phyloP scores from a whole-genome alignment of 2,329 filamentous ascomycete genomes.

The Exophiala lecanii-corni region DNA sequence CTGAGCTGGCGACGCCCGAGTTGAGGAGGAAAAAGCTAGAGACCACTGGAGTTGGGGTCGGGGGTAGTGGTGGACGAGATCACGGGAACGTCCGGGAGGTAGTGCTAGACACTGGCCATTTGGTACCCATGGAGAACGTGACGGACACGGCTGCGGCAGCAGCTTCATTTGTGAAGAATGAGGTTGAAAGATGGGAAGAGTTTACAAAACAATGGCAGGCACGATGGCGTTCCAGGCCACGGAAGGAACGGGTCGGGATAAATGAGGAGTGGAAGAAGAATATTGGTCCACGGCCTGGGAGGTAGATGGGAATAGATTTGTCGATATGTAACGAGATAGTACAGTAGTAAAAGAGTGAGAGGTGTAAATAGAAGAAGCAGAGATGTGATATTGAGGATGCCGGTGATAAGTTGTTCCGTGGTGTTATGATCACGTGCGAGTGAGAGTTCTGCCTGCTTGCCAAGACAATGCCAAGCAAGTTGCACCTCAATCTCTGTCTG shows the following conservation, averaged over 20 bases:
- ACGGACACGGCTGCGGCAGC: conserved; percentile 20
- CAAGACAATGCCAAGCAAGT: background rate
- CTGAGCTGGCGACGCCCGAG: conserved; percentile 36
- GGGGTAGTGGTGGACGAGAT: conserved; percentile 51
- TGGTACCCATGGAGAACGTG: conserved; percentile 27
- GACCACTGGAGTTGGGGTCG: conserved; percentile 35
- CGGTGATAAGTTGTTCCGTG: no score
- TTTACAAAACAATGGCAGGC: conserved; percentile 13
- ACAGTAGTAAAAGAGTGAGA: no score
- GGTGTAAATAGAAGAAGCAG: no score
- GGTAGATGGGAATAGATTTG: no score
- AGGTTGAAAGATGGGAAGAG: conserved; percentile 16
- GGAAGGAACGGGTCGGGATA: conserved; percentile 16
- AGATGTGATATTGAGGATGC: no score
- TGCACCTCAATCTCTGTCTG: conserved; percentile 1
- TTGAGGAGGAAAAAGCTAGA: conserved; percentile 39
- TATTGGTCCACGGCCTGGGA: conserved; percentile 16
- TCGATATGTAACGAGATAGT: no score
- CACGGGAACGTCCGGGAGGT: conserved; percentile 32
- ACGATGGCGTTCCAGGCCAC: conserved; percentile 15
- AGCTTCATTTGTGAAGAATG: conserved; percentile 14
- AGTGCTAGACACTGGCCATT: conserved; percentile 22
- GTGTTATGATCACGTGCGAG: no score
- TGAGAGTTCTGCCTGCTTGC: no score
- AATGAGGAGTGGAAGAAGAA: conserved; percentile 21